Evolutionary conservation across 2,329 filamentous ascomycete species (phyloP).

Genomic region (Ophiostoma sp.): DNA sequence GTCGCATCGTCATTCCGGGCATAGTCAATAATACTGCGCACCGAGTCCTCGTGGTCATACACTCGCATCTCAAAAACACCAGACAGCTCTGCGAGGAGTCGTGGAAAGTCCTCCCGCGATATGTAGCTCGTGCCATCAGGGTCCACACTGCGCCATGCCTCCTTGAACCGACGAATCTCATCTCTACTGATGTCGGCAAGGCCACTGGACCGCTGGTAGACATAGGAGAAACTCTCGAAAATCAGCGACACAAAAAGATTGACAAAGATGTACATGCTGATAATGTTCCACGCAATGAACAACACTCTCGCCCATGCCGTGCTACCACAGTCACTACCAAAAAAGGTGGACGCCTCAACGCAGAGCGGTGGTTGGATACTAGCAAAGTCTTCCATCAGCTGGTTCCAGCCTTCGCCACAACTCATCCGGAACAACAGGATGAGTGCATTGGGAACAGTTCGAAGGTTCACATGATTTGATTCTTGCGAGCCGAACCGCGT

Average conservation of each 20-base stretch:
- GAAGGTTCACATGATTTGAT: conserved; percentile 79
- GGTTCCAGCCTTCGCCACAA: conserved; percentile 93
- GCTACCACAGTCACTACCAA: conserved; percentile 88
- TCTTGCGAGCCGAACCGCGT: conserved; percentile 77
- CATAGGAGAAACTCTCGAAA: conserved; percentile 98
- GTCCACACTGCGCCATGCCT: conserved; percentile 95
- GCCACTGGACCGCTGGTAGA: conserved; percentile 94
- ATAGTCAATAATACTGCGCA: conserved; percentile 80
- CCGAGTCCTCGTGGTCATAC: conserved; percentile 84
- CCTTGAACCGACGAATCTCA: conserved; percentile 94
- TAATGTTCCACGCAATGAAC: conserved; percentile 96
- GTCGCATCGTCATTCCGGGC: conserved; percentile 55
- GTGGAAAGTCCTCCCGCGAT: conserved; percentile 79
- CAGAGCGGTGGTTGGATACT: conserved; percentile 74
- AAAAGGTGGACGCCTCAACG: conserved; percentile 66
- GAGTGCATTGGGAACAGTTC: conserved; percentile 86
- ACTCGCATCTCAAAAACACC: conserved; percentile 97
- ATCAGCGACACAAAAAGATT: conserved; percentile 97
- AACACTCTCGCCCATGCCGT: conserved; percentile 78
- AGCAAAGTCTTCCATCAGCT: conserved; percentile 94
- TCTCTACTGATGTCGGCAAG: conserved; percentile 84
- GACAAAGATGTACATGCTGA: conserved; percentile 99
- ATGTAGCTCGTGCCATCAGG: conserved; percentile 89
- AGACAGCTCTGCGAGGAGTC: conserved; percentile 83
- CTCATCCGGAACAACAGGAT: conserved; percentile 92